These are phyloP conservation scores for Musa acuminata DNA, from an alignment of 176 grass and related monocot species.

Conservation along the genomic window DNA sequence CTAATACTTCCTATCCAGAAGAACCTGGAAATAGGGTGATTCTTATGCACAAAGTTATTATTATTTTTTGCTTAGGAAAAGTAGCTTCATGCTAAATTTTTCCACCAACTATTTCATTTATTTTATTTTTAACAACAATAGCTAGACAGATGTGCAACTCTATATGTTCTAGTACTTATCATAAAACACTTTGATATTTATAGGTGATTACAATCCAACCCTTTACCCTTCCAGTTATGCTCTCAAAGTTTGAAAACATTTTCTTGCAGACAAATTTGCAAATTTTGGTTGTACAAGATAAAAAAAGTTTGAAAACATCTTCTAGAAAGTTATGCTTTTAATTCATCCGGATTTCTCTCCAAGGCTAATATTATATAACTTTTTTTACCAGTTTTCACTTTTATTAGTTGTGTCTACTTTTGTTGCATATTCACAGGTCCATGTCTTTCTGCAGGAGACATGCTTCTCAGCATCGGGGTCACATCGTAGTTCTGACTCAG, in stretches of 20 bases:
- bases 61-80: neutral
- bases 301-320: no score
- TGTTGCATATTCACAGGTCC: neutral
- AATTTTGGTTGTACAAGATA: no score
- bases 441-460: conserved; percentile 48
- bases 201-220: no score
- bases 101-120: neutral
- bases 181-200: no score
- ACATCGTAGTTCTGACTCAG: conserved; percentile 88
- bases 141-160: neutral
- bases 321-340: no score
- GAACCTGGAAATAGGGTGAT: conserved; percentile 53
- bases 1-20: conserved; percentile 25
- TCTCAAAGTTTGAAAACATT: no score
- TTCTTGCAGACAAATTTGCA: no score
- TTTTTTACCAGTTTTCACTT: neutral
- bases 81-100: neutral
- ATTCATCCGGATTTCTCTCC: no score
- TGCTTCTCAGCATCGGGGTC: conserved; percentile 65
- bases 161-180: neutral
- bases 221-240: no score
- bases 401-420: conserved; percentile 17
- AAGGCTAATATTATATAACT: neutral
- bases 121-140: neutral
- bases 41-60: conserved; percentile 15